A percentile compares a stretch with the other conserved stretches of the same genome.
Conservation (phyloP, 2,329 filamentous ascomycete species). For the Fusarium ramigenum region DNA sequence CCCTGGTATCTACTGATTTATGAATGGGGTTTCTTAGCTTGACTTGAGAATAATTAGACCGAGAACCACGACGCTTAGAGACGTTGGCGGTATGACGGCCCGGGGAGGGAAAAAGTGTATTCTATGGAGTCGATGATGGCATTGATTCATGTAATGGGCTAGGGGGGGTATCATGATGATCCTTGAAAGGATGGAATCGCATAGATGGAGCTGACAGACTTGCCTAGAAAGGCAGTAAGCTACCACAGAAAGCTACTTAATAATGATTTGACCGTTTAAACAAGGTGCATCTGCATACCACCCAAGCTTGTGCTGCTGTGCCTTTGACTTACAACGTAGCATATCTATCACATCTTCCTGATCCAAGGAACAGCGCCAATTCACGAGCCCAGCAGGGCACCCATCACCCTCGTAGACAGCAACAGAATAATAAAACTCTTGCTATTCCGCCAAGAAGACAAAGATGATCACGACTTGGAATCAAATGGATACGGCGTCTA, state of each 20-base stretch:
- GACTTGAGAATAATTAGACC: neutral
- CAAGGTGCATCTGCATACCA: slow-evolving; percentile 16
- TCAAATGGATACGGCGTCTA: slow-evolving; percentile 20
- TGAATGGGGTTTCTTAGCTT: neutral
- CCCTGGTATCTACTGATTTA: slow-evolving; percentile 79
- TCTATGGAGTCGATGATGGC: slow-evolving; percentile 14
- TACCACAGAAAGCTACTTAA: slow-evolving; percentile 1
- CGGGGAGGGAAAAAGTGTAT: neutral
- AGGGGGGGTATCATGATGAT: neutral
- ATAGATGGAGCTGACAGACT: slow-evolving; percentile 5
- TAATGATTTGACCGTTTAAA: slow-evolving; percentile 17
- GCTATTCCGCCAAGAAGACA: slow-evolving; percentile 10
- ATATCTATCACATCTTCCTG: neutral
- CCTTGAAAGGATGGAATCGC: neutral
- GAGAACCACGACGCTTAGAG: neutral
- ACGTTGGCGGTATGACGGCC: neutral
- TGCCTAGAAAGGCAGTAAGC: slow-evolving; percentile 27
- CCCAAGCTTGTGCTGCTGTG: slow-evolving; percentile 1
- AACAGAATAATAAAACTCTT: slow-evolving; percentile 2
- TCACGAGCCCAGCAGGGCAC: neutral
- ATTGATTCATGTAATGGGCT: neutral
- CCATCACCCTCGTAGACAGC: neutral
- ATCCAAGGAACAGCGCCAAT: neutral
- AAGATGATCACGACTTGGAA: neutral
- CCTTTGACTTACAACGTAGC: slow-evolving; percentile 1